phyloP scores from a whole-genome alignment of 768 basidiomycete species.

The Podaxis pistillaris region DNA sequence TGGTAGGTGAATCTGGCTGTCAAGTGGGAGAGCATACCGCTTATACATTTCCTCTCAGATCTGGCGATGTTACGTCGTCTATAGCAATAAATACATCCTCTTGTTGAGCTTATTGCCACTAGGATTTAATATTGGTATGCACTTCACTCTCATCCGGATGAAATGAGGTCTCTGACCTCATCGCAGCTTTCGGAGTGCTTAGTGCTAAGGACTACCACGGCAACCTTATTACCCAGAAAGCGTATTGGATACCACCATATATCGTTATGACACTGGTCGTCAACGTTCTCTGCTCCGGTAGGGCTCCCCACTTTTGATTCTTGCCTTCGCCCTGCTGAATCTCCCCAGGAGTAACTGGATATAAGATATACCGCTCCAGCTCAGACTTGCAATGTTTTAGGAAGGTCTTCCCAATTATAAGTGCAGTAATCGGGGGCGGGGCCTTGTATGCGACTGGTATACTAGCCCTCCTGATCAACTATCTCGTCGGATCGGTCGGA shows the following conservation, averaged over 20 bases:
- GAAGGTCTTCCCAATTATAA: slow-evolving; percentile 1
- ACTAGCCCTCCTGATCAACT: not conserved
- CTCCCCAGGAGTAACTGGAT: not conserved
- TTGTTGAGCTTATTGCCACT: not conserved
- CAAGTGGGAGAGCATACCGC: not conserved
- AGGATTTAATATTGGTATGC: not conserved
- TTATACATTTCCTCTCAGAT: not conserved
- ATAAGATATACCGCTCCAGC: not conserved
- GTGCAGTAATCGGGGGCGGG: slow-evolving; percentile 1
- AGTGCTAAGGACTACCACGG: not conserved
- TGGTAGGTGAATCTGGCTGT: not conserved
- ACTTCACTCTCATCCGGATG: not conserved
- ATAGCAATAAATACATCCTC: slow-evolving; percentile 1
- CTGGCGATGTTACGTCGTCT: slow-evolving; percentile 10
- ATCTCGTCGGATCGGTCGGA: not conserved
- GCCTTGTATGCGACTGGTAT: slow-evolving; percentile 1
- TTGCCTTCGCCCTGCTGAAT: not conserved
- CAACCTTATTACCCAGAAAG: not conserved
- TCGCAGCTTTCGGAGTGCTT: not conserved
- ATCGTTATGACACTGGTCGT: not conserved
- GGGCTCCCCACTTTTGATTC: not conserved
- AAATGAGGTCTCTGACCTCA: not conserved
- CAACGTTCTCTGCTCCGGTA: slow-evolving; percentile 7
- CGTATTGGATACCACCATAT: not conserved
- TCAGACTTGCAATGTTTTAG: not conserved